Conservation (phyloP, 2,329 filamentous ascomycete genomes). For the Aspergillus neoniger region DNA sequence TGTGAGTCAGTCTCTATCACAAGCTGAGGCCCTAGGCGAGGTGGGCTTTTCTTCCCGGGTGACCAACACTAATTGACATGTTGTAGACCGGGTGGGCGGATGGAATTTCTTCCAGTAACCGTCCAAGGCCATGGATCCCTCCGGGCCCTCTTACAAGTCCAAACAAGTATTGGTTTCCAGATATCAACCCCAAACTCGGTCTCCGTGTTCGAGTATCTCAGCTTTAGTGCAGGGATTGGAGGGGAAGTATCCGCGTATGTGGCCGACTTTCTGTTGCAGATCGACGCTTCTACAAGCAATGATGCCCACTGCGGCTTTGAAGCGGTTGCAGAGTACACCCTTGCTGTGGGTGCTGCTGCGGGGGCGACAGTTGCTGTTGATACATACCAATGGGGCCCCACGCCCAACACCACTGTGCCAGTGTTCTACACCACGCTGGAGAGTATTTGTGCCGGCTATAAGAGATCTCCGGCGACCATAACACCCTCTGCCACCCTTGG, state of each 20-base stretch:
- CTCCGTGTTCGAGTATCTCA: neutral
- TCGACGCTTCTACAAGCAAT: neutral
- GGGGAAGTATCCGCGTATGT: slow-evolving; percentile 9
- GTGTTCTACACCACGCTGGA: slow-evolving; percentile 12
- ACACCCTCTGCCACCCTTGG: neutral
- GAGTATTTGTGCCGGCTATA: slow-evolving; percentile 6
- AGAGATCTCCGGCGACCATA: neutral
- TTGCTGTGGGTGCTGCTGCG: slow-evolving; percentile 10
- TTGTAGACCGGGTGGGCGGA: slow-evolving; percentile 3
- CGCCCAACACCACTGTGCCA: slow-evolving; percentile 8
- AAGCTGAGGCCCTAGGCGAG: too few relatives aligned
- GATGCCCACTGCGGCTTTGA: slow-evolving; percentile 4
- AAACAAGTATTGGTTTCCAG: slow-evolving; percentile 10
- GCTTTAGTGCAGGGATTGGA: slow-evolving; percentile 3
- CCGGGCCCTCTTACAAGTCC: slow-evolving; percentile 7
- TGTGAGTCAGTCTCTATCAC: neutral
- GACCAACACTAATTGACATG: neutral
- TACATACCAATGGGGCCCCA: slow-evolving; percentile 11
- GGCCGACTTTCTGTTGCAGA: slow-evolving; percentile 5
- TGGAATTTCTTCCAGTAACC: slow-evolving; percentile 11
- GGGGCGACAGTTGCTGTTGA: slow-evolving; percentile 10
- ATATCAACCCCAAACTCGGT: neutral
- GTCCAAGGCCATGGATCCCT: slow-evolving; percentile 6
- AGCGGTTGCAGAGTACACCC: slow-evolving; percentile 10
- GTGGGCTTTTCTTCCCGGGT: too few relatives aligned